These are phyloP conservation scores for Porpolomopsis calyptriformis DNA, from an alignment of 768 basidiomycete species.

Conservation along the genomic window DNA sequence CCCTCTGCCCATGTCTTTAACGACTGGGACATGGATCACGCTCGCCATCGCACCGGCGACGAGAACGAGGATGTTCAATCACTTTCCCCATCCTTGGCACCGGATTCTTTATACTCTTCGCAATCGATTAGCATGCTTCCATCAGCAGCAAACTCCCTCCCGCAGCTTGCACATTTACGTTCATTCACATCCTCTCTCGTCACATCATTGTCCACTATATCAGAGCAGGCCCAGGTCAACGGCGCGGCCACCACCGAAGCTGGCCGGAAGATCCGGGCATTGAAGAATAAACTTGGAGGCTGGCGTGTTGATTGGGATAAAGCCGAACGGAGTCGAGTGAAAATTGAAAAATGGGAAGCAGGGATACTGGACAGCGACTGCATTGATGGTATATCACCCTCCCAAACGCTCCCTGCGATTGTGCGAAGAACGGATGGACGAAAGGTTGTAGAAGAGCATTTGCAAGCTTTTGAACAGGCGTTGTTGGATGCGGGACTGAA, in stretches of 20 bases:
- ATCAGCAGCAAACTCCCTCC: slow-evolving; percentile 49
- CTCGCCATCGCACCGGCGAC: slow-evolving; percentile 36
- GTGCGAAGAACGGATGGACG: slow-evolving; percentile 55
- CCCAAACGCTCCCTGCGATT: slow-evolving; percentile 19
- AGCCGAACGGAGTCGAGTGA: slow-evolving; percentile 65
- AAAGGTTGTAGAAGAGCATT: slow-evolving; percentile 64
- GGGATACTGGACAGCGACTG: slow-evolving; percentile 37
- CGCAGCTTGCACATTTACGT: slow-evolving; percentile 62
- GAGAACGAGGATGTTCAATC: slow-evolving; percentile 34
- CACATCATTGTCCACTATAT: slow-evolving; percentile 63
- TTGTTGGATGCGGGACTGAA: slow-evolving; percentile 63
- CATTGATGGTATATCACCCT: slow-evolving; percentile 17
- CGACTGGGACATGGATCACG: slow-evolving; percentile 57
- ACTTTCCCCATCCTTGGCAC: slow-evolving; percentile 38
- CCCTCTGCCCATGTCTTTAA: slow-evolving; percentile 15
- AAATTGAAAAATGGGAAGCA: slow-evolving; percentile 75
- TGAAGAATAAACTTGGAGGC: slow-evolving; percentile 74
- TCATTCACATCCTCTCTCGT: slow-evolving; percentile 66
- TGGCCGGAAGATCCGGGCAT: slow-evolving; percentile 73
- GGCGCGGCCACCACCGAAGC: slow-evolving; percentile 78
- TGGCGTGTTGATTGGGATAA: slow-evolving; percentile 80
- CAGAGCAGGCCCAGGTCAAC: slow-evolving; percentile 84
- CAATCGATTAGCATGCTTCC: slow-evolving; percentile 38
- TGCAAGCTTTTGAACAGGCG: slow-evolving; percentile 64
- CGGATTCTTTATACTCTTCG: slow-evolving; percentile 46